Conservation (phyloP, 352 stramenopile genomes). For the Globisporangium rhizosaccharum region DNA sequence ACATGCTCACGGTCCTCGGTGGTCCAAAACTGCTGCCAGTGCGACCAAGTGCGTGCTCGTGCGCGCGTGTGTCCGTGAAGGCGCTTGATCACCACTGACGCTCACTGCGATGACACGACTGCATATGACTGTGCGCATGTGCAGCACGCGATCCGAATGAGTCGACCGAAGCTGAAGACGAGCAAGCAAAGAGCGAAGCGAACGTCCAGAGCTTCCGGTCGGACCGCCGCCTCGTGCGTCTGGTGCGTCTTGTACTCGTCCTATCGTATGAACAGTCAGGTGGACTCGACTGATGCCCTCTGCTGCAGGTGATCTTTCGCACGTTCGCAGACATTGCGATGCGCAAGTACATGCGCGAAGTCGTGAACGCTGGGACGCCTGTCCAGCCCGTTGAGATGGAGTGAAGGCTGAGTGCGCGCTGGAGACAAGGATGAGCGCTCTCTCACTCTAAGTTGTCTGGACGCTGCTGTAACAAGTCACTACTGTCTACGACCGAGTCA, state of each 20-base stretch:
- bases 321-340: conserved; percentile 64
- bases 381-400: conserved; percentile 1
- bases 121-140: background rate
- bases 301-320: conserved; percentile 50
- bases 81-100: conserved; percentile 1
- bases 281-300: background rate
- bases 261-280: background rate
- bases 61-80: background rate
- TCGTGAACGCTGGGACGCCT: conserved; percentile 18
- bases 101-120: background rate
- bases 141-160: conserved; percentile 37
- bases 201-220: conserved; percentile 82
- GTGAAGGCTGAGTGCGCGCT: background rate
- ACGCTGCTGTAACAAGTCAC: no score
- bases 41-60: conserved; percentile 27
- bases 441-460: no score
- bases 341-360: conserved; percentile 53
- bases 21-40: conserved; percentile 60
- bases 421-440: conserved; percentile 1
- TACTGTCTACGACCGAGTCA: no score
- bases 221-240: conserved; percentile 62
- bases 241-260: conserved; percentile 26
- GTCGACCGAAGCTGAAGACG: conserved; percentile 45
- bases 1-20: conserved; percentile 48
- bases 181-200: conserved; percentile 52